Base-by-base conservation (phyloP, 352 stramenopile species). In the Achlya hypogyna region DNA sequence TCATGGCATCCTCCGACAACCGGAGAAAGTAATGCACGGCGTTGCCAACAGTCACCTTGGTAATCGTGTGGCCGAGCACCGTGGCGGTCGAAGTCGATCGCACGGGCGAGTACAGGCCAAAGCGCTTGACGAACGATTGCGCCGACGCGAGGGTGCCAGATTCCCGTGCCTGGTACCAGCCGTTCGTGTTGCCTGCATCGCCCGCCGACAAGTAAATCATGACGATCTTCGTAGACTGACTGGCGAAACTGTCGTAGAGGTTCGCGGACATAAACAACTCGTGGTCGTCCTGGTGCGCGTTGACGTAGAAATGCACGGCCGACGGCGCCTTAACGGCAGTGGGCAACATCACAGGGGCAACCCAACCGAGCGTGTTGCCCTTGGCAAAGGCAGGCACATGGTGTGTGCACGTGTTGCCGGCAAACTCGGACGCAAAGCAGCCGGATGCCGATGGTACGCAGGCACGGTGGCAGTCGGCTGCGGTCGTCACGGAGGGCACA, bases 131-230 rank as follows among this genome's bases (percentile, higher is more conserved):
- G 18, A 51, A 65, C 27, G 59, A 53, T 9, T 65, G 47, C 16
- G 59, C 43, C 14, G 59, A 51, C 6, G 59, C 59, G 1, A 65
- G 2, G 0, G 59, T 65, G 34, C 59, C 59, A 0, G 18, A 5
- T 65, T 65, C 59, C 9, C 59, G 59, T 9, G 59, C 59, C 47
- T 65, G 34, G 23, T 43, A 65, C 59, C 59, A 65, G 9, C 59
- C 59, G 25, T 53, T 29, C 12, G 34, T 62, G 22, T 32, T 12
- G n/a, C 59, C 59, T 3, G 38, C 40, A 2, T 65, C 59, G 12
- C 59, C 59, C 5, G 38, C 59, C 29, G 59, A 65, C 59, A 65
- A 38, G 59, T 65, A 65, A 16, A 65, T 43, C 47, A 65, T 53
- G 29, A 65, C 59, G 43, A 43, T 28, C 35, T 65, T 65, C 5